phyloP scores from a whole-genome alignment of 768 basidiomycete genomes.

The Tricholoma sp. region DNA sequence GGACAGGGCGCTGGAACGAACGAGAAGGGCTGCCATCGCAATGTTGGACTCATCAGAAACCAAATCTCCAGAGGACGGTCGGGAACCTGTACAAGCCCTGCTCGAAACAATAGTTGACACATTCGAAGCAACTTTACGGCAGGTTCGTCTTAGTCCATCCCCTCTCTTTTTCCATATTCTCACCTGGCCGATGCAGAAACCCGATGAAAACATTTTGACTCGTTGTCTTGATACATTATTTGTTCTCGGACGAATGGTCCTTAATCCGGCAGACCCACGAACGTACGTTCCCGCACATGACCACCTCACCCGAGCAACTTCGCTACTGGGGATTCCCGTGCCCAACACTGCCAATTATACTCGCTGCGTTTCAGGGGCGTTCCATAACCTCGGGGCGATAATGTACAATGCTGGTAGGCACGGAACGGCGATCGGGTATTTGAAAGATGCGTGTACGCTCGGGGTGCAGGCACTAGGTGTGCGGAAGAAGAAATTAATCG shows the following conservation, averaged over 20 bases:
- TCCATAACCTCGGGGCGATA: conserved; percentile 63
- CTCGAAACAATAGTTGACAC: conserved; percentile 31
- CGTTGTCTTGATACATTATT: conserved; percentile 53
- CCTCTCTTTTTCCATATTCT: background rate
- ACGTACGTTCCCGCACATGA: conserved; percentile 44
- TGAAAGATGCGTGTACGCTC: conserved; percentile 53
- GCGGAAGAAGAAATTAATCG: conserved; percentile 9
- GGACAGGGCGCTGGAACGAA: conserved; percentile 54
- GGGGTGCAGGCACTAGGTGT: conserved; percentile 43
- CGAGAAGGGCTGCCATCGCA: conserved; percentile 46
- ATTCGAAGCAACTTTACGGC: conserved; percentile 27
- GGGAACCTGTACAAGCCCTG: conserved; percentile 20
- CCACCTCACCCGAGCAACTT: conserved; percentile 39
- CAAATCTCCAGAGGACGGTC: conserved; percentile 5
- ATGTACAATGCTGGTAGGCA: conserved; percentile 61
- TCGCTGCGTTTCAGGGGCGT: conserved; percentile 68
- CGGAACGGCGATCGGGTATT: conserved; percentile 63
- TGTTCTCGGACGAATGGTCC: conserved; percentile 40
- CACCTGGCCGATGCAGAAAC: conserved; percentile 14
- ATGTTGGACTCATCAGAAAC: conserved; percentile 32
- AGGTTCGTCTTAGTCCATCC: conserved; percentile 2
- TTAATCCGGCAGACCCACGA: conserved; percentile 35
- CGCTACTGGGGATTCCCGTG: conserved; percentile 26
- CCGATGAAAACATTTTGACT: conserved; percentile 32
- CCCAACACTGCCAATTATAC: conserved; percentile 45